Conservation (phyloP, 345 rosid genomes). For the Arabidopsis thaliana region TAIR10.1 NC_003075.7:13495501-13496000, state of each 20-base stretch:
- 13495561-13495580: constrained; percentile 38
- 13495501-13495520: constrained; percentile 29
- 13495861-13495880: constrained; percentile 60
- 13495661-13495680: constrained; percentile 39
- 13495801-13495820: constrained; percentile 78
- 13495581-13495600: constrained; percentile 46
- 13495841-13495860: constrained; percentile 72
- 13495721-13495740: constrained; percentile 62
- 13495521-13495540: constrained; percentile 39
- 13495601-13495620: constrained; percentile 38
- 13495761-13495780: constrained; percentile 65
- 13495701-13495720: constrained; percentile 66
- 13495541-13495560: constrained; percentile 29
- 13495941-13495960: constrained; percentile 54
- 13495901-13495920: constrained; percentile 60
- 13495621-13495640: constrained; percentile 34
- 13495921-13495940: constrained; percentile 80
- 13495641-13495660: constrained; percentile 37
- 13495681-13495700: constrained; percentile 54
- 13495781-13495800: constrained; percentile 86
- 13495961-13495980: constrained; percentile 60
- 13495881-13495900: constrained; percentile 84
- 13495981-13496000: constrained; percentile 85
- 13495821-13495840: constrained; percentile 62
- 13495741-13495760: constrained; percentile 75